These are phyloP conservation scores for Suhomyces prunicola DNA, from an alignment of 805 yeast genomes.

Conservation along the genomic window DNA sequence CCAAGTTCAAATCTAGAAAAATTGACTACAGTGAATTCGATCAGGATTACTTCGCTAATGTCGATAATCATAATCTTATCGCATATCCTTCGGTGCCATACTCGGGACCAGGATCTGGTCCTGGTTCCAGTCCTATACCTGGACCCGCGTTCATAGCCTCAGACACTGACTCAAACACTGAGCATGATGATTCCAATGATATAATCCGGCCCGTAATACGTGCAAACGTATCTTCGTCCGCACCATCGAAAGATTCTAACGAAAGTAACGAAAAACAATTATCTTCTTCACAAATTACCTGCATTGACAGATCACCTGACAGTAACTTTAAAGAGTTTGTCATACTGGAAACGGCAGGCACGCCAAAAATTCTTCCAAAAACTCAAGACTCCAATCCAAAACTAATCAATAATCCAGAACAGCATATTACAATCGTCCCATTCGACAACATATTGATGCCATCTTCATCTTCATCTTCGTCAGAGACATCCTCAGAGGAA, in stretches of 20 bases:
- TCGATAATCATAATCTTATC: background rate
- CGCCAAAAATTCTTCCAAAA: background rate
- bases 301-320: background rate
- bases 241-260: constrained; percentile 13
- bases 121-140: background rate
- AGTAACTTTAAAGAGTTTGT: background rate
- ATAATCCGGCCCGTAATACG: background rate
- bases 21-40: constrained; percentile 23
- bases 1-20: constrained; percentile 40
- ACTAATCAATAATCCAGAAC: background rate
- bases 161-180: background rate
- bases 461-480: constrained; percentile 12
- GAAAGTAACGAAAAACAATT: constrained; percentile 6
- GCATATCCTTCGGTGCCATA: background rate
- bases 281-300: constrained; percentile 5
- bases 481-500: background rate
- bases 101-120: background rate
- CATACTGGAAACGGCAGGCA: background rate
- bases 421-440: constrained; percentile 5
- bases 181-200: constrained; percentile 2
- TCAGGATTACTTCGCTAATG: constrained; percentile 2
- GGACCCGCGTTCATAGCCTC: background rate
- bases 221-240: constrained; percentile 7
- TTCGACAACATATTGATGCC: constrained; percentile 8
- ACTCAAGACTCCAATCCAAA: background rate